Evolutionary conservation across 805 yeast genomes (phyloP).

Genomic region (Cyberlindnera amylophila): DNA sequence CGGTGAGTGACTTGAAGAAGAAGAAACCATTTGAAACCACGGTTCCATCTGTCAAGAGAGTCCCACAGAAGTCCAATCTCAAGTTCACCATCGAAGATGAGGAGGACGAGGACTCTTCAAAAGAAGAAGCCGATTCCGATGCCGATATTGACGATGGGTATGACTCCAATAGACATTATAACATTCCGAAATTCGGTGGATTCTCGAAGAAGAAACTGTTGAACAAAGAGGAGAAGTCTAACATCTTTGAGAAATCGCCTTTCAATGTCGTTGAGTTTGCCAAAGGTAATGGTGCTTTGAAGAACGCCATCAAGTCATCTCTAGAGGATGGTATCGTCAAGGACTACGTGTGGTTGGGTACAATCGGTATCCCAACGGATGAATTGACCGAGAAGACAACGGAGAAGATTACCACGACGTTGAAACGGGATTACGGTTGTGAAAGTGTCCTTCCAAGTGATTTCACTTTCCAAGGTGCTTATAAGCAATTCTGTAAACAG

Average conservation of each 20-base stretch:
- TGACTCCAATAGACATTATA: constrained; percentile 16
- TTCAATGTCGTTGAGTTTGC: constrained; percentile 70
- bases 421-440: constrained; percentile 48
- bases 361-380: constrained; percentile 88
- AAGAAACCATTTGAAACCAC: constrained; percentile 8
- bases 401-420: constrained; percentile 44
- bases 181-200: constrained; percentile 61
- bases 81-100: constrained; percentile 12
- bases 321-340: constrained; percentile 30
- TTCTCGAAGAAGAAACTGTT: constrained; percentile 59
- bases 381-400: constrained; percentile 58
- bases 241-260: constrained; percentile 48
- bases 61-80: constrained; percentile 10
- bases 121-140: constrained; percentile 2
- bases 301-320: constrained; percentile 75
- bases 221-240: constrained; percentile 36
- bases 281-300: constrained; percentile 84
- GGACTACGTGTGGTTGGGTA: constrained; percentile 77
- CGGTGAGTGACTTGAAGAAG: constrained; percentile 9
- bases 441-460: constrained; percentile 74
- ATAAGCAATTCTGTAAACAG: constrained; percentile 87
- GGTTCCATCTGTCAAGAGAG: constrained; percentile 15
- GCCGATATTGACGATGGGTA: constrained; percentile 17
- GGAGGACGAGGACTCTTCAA: too few species aligned
- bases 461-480: constrained; percentile 82